Evolutionary conservation across 192 early-diverging fungal genomes (phyloP).

Genomic region (Lobosporangium transversale): DNA sequence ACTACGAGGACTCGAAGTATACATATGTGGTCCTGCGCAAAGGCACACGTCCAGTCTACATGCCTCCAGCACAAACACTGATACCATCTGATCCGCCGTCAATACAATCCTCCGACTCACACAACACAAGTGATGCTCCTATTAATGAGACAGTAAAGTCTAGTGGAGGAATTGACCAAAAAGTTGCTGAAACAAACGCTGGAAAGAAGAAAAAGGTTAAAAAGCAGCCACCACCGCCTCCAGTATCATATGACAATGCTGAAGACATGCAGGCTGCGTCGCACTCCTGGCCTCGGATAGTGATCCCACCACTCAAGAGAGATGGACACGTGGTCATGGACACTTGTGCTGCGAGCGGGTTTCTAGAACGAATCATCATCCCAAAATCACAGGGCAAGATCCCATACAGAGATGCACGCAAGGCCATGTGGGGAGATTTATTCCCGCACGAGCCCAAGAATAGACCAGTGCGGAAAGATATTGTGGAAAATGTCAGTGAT

Average conservation of each 20-base stretch:
- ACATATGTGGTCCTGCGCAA: conserved; percentile 81
- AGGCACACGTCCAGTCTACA: conserved; percentile 60
- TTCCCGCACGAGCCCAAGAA: conserved; percentile 80
- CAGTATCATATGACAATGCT: conserved; percentile 32
- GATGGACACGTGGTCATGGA: conserved; percentile 82
- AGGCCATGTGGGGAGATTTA: conserved; percentile 85
- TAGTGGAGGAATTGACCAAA: neutral
- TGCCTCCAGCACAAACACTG: too few relatives aligned
- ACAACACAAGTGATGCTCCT: neutral
- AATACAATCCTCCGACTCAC: neutral
- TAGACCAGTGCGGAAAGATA: conserved; percentile 33
- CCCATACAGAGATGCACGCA: conserved; percentile 77
- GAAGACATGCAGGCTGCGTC: conserved; percentile 51
- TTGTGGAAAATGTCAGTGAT: conserved; percentile 14
- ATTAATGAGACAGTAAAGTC: neutral
- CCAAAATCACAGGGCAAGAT: conserved; percentile 76
- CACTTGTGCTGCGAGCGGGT: conserved; percentile 56
- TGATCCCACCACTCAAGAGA: conserved; percentile 81
- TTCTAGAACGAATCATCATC: conserved; percentile 74
- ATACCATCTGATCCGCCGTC: neutral
- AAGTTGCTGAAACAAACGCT: neutral
- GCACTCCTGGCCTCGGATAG: conserved; percentile 75
- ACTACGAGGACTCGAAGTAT: conserved; percentile 80
- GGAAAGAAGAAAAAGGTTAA: conserved; percentile 26
- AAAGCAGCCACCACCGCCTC: conserved; percentile 37